These are phyloP conservation scores for Setaria italica DNA, from an alignment of 202 grass and related monocot species.

Conservation along the genomic window DNA sequence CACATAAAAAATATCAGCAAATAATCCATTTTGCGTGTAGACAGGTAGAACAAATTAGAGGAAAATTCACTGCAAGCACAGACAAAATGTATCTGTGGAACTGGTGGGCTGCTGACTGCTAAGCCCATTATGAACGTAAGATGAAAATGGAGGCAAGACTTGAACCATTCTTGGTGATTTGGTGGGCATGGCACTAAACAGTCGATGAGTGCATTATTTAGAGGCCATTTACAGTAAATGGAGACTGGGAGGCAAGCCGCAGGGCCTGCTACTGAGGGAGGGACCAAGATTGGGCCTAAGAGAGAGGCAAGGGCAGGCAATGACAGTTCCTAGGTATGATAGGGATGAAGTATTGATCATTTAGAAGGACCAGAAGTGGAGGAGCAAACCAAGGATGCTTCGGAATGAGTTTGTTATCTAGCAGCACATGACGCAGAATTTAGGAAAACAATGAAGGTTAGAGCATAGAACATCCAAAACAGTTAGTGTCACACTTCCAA, in stretches of 20 bases:
- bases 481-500: not conserved
- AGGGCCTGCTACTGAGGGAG: not conserved
- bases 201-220: not conserved
- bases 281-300: not conserved
- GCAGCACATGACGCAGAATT: not conserved
- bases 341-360: not conserved
- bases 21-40: not conserved
- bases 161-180: constrained; percentile 9
- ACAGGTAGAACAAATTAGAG: not conserved
- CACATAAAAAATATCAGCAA: not conserved
- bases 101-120: not conserved
- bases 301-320: not conserved
- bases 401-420: not conserved
- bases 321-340: not conserved
- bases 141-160: not conserved
- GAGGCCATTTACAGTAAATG: not conserved
- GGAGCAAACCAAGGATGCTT: not conserved
- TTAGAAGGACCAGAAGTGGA: too few relatives aligned
- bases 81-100: not conserved
- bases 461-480: not conserved
- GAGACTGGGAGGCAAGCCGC: not conserved
- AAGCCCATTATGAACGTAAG: not conserved
- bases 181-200: constrained; percentile 1
- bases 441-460: not conserved
- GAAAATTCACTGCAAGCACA: not conserved